These are phyloP conservation scores for Globisporangium recalcitrans DNA, from an alignment of 352 stramenopile genomes.

Conservation along the genomic window DNA sequence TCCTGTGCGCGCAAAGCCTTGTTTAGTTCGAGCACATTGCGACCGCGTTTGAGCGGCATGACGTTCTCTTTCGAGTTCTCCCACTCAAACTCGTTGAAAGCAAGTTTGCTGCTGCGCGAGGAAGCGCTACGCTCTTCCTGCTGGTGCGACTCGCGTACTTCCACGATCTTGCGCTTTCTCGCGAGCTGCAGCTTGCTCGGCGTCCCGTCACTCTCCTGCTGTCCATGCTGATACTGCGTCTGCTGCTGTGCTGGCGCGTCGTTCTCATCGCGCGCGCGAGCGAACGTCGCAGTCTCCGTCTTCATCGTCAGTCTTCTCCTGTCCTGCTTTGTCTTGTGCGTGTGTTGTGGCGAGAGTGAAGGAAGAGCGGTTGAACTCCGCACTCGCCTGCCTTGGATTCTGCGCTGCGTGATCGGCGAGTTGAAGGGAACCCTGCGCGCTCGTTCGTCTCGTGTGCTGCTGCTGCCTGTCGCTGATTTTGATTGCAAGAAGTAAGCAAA, in stretches of 20 bases:
- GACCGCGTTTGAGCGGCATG: constrained; percentile 74
- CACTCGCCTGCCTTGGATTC: constrained; percentile 19
- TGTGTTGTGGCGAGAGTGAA: background rate
- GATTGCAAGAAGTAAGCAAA: background rate
- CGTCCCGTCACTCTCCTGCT: constrained; percentile 3
- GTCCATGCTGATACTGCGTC: background rate
- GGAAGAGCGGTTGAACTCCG: background rate
- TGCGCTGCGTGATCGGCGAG: constrained; percentile 10
- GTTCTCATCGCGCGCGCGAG: constrained; percentile 19
- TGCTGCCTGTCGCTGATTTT: background rate
- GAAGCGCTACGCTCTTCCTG: constrained; percentile 1
- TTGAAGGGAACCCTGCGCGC: constrained; percentile 17
- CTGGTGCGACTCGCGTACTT: constrained; percentile 18
- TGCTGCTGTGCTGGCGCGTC: constrained; percentile 1
- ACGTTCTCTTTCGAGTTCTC: constrained; percentile 87
- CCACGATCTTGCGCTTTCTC: constrained; percentile 36
- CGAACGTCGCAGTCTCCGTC: constrained; percentile 8
- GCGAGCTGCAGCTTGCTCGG: constrained; percentile 7
- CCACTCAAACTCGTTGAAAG: constrained; percentile 62
- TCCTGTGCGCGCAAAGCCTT: constrained; percentile 53
- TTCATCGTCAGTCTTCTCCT: background rate
- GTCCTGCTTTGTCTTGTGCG: background rate
- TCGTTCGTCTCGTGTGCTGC: background rate
- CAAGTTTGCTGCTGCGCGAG: constrained; percentile 1
- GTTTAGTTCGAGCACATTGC: constrained; percentile 79